Conservation (phyloP, 2,329 filamentous ascomycete species). For the Penicillium aurantiogriseum region DNA sequence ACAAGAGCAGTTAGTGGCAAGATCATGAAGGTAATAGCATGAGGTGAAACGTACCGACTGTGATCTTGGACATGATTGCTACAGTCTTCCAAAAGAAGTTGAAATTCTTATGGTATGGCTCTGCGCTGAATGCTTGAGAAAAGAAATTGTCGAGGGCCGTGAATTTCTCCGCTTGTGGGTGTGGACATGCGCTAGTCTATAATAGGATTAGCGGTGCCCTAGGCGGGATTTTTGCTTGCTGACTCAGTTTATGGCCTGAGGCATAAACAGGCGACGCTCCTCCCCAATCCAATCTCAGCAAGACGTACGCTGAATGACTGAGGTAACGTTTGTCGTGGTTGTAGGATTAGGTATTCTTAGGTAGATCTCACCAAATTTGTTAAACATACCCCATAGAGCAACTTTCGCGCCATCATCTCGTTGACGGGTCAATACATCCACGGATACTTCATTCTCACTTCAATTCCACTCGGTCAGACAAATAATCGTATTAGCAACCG, state of each 20-base stretch:
- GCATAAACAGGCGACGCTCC: not conserved
- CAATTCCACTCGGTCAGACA: constrained; percentile 26
- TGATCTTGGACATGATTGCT: constrained; percentile 58
- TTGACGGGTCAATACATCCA: not conserved
- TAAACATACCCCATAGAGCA: not conserved
- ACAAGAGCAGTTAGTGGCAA: constrained; percentile 14
- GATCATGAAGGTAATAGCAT: not conserved
- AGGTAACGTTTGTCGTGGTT: not conserved
- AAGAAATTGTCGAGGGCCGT: constrained; percentile 26
- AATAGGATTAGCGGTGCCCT: constrained; percentile 31
- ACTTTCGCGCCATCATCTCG: not conserved
- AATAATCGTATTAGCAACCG: constrained; percentile 5
- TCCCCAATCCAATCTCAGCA: not conserved
- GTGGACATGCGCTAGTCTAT: constrained; percentile 26
- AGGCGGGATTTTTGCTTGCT: constrained; percentile 9
- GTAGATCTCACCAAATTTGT: too few species aligned
- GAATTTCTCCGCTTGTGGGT: constrained; percentile 44
- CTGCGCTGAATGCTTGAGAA: constrained; percentile 44
- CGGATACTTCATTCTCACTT: constrained; percentile 4
- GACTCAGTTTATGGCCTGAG: constrained; percentile 10
- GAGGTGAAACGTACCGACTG: constrained; percentile 50
- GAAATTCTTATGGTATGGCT: constrained; percentile 72
- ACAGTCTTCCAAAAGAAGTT: constrained; percentile 82
- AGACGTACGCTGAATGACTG: not conserved
- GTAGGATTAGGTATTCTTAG: not conserved